phyloP scores from a whole-genome alignment of 2,329 filamentous ascomycete species.

The Davidsoniella eucalypti region DNA sequence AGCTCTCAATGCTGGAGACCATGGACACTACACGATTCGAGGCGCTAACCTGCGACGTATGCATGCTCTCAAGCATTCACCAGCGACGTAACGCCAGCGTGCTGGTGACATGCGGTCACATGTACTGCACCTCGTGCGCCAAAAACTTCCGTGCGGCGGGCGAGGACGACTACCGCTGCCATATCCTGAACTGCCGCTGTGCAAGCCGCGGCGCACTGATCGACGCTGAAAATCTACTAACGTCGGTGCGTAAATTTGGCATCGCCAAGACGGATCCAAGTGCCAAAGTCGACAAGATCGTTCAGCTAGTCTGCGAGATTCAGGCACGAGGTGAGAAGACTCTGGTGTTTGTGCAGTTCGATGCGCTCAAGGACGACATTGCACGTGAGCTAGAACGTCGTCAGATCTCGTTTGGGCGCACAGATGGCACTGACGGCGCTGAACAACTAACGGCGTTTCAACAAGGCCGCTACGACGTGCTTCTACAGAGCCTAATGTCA shows the following conservation, averaged over 20 bases:
- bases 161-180: slow-evolving; percentile 10
- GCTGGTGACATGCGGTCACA: slow-evolving; percentile 17
- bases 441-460: slow-evolving; percentile 9
- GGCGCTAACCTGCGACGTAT: slow-evolving; percentile 7
- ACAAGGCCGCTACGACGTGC: slow-evolving; percentile 14
- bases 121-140: slow-evolving; percentile 15
- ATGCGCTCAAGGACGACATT: slow-evolving; percentile 17
- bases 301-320: slow-evolving; percentile 12
- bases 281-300: slow-evolving; percentile 16
- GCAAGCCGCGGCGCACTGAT: slow-evolving; percentile 6
- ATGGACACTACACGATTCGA: background rate
- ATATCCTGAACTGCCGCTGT: slow-evolving; percentile 11
- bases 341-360: slow-evolving; percentile 24
- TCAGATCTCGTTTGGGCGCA: background rate
- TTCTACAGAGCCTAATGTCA: slow-evolving; percentile 24
- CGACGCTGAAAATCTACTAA: slow-evolving; percentile 5
- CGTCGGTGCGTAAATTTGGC: background rate
- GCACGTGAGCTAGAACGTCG: background rate
- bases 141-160: background rate
- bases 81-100: slow-evolving; percentile 11
- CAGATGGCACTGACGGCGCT: slow-evolving; percentile 2
- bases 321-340: slow-evolving; percentile 15
- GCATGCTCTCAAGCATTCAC: background rate
- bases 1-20: too few species aligned
- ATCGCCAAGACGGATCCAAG: background rate